These are phyloP conservation scores for Beauveria caledonica DNA, from an alignment of 2,329 filamentous ascomycete species.

Conservation along the genomic window DNA sequence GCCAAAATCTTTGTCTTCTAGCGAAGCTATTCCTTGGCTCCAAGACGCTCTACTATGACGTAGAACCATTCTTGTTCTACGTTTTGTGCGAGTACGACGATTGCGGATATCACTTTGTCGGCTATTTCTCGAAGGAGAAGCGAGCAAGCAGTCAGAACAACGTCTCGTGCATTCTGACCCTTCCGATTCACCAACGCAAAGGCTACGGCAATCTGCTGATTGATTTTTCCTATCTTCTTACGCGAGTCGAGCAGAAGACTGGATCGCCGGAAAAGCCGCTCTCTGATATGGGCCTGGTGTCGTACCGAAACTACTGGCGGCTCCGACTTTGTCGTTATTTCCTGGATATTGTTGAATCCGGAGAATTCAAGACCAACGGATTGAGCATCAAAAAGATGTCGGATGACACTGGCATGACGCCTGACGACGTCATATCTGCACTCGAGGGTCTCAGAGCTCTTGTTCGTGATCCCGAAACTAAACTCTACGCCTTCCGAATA, in stretches of 20 bases:
- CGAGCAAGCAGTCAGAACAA: slow-evolving; percentile 91
- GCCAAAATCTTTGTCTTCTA: slow-evolving; percentile 90
- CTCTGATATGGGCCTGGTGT: slow-evolving; percentile 95
- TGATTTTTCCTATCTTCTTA: slow-evolving; percentile 95
- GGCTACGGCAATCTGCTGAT: slow-evolving; percentile 95
- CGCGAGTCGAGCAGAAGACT: slow-evolving; percentile 84
- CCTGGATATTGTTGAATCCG: slow-evolving; percentile 36
- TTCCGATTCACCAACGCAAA: slow-evolving; percentile 94
- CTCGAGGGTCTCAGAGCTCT: slow-evolving; percentile 84
- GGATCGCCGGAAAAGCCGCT: slow-evolving; percentile 95
- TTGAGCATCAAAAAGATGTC: slow-evolving; percentile 64
- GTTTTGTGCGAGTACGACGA: slow-evolving; percentile 93
- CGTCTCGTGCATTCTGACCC: slow-evolving; percentile 90
- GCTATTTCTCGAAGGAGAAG: slow-evolving; percentile 99
- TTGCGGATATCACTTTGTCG: slow-evolving; percentile 88
- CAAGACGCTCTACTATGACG: slow-evolving; percentile 96
- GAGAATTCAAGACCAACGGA: slow-evolving; percentile 32
- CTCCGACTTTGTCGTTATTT: slow-evolving; percentile 81
- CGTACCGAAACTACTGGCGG: slow-evolving; percentile 96
- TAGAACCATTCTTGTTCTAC: slow-evolving; percentile 95
- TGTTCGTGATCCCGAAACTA: slow-evolving; percentile 81
- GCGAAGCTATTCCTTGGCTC: slow-evolving; percentile 97
- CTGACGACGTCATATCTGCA: slow-evolving; percentile 91
- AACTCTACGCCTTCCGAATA: slow-evolving; percentile 80
- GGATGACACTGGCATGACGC: slow-evolving; percentile 85